A percentile compares a stretch with the other conserved stretches of the same genome.
Conservation (phyloP, 257 asterid genomes). For the Rhazya stricta region DNA sequence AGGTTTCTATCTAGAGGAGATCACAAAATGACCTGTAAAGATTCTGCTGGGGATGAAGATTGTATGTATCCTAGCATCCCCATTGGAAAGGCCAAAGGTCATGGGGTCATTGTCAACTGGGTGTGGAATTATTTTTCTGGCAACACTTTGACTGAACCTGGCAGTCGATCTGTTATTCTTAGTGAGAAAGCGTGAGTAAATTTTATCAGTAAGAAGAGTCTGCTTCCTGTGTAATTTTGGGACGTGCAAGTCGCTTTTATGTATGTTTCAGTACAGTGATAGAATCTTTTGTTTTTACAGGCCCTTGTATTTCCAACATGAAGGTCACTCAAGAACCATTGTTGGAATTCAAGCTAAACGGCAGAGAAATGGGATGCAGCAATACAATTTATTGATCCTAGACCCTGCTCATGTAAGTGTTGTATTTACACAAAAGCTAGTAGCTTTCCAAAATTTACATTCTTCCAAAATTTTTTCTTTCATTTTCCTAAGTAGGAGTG, state of each 20-base stretch:
- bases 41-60: conserved; percentile 22
- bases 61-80: conserved; percentile 18
- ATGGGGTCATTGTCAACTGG: conserved; percentile 63
- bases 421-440: conserved; percentile 10
- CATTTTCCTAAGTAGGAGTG: background rate
- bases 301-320: conserved; percentile 92
- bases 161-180: conserved; percentile 46
- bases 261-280: background rate
- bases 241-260: background rate
- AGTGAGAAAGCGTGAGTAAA: conserved; percentile 71
- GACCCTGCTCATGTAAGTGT: conserved; percentile 81
- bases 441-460: background rate
- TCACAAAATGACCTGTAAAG: conserved; percentile 19
- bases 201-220: background rate
- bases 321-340: conserved; percentile 92
- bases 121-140: conserved; percentile 80
- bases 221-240: background rate
- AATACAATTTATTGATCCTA: conserved; percentile 60
- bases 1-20: conserved; percentile 46
- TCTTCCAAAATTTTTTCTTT: background rate
- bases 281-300: conserved; percentile 37
- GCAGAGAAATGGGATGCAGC: conserved; percentile 47
- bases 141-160: conserved; percentile 29
- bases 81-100: conserved; percentile 39
- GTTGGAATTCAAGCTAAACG: conserved; percentile 76